phyloP scores from a whole-genome alignment of 2,329 filamentous ascomycete genomes.

The Pyrenochaeta sp. region DNA sequence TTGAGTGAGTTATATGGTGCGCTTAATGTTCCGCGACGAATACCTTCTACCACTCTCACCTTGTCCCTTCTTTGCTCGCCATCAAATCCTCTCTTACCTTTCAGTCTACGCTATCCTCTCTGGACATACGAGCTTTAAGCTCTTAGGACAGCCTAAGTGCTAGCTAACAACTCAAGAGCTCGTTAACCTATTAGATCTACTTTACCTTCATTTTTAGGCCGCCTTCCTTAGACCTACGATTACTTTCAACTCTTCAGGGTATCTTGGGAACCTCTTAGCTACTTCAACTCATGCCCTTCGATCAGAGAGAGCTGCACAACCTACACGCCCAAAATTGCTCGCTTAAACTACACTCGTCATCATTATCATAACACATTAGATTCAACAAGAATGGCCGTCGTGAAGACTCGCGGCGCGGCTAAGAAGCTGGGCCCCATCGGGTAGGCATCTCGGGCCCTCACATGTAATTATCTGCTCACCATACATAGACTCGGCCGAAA shows the following conservation, averaged over 20 bases:
- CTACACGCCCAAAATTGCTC: neutral
- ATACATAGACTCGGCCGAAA: slow-evolving; percentile 7
- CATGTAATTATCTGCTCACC: neutral
- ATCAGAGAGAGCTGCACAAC: neutral
- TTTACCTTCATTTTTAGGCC: too few species aligned
- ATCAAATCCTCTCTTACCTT: neutral
- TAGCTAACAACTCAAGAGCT: too few species aligned
- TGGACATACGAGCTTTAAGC: neutral
- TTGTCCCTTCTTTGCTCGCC: neutral
- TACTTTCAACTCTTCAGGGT: too few species aligned
- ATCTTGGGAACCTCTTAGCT: neutral
- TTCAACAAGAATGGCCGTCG: neutral
- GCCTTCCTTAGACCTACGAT: too few species aligned
- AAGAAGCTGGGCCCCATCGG: neutral
- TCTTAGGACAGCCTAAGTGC: neutral
- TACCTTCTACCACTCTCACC: neutral
- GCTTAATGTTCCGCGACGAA: neutral
- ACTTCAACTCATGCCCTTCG: neutral
- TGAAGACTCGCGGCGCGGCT: neutral
- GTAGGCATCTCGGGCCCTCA: neutral
- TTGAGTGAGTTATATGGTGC: neutral
- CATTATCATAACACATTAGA: neutral
- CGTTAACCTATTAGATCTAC: too few species aligned
- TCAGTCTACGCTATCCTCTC: neutral
- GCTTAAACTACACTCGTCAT: neutral